Evolutionary conservation across 257 asterid genomes (phyloP).

Genomic region (Lantana camara): DNA sequence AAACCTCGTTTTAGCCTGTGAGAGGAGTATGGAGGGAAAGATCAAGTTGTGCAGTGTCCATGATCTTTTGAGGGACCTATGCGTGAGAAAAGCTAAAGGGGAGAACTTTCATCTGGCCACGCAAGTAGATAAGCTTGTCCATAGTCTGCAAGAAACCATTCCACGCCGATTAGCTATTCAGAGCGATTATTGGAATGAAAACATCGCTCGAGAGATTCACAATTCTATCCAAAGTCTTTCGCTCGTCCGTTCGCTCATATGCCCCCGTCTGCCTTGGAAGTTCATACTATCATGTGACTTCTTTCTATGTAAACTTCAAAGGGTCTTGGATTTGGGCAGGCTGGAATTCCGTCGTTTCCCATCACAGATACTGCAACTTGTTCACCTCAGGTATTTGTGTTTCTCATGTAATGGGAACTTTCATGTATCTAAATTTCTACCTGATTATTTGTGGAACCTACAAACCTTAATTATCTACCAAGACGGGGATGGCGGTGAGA

Average conservation of each 20-base stretch:
- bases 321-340: not conserved
- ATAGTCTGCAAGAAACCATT: not conserved
- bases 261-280: too few species aligned
- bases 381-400: constrained; percentile 26
- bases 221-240: too few species aligned
- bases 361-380: not conserved
- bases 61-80: not conserved
- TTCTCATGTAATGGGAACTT: not conserved
- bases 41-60: not conserved
- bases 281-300: not conserved
- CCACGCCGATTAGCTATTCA: too few species aligned
- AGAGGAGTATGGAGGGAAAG: not conserved
- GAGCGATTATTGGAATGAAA: too few species aligned
- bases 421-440: constrained; percentile 21
- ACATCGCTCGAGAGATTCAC: too few species aligned
- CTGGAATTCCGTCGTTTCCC: not conserved
- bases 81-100: not conserved
- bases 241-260: not conserved
- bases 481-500: not conserved
- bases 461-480: constrained; percentile 24
- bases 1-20: not conserved
- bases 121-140: not conserved
- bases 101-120: not conserved
- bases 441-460: constrained; percentile 18
- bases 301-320: not conserved